phyloP scores from a whole-genome alignment of 495 filamentous ascomycete species.

The Elasticomyces elasticus region DNA sequence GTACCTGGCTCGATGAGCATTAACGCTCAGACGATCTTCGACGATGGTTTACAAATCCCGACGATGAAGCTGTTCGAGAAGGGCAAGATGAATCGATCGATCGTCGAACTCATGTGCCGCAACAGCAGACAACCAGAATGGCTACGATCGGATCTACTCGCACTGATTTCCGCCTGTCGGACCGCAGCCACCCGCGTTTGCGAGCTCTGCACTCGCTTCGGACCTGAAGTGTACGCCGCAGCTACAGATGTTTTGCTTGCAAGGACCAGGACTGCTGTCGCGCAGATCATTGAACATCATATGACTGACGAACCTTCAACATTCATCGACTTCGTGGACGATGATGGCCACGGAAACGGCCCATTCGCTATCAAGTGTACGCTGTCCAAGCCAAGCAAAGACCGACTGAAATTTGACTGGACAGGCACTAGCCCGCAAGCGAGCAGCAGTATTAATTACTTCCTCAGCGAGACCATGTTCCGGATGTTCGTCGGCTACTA shows the following conservation, averaged over 20 bases:
- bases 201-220: constrained; percentile 40
- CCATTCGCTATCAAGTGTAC: constrained; percentile 42
- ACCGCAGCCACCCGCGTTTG: constrained; percentile 37
- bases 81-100: constrained; percentile 36
- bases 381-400: constrained; percentile 33
- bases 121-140: constrained; percentile 43
- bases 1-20: constrained; percentile 45
- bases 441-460: constrained; percentile 42
- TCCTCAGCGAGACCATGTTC: constrained; percentile 43
- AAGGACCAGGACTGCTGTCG: constrained; percentile 37
- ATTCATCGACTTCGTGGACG: constrained; percentile 45
- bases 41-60: constrained; percentile 45
- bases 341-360: constrained; percentile 42
- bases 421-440: constrained; percentile 40
- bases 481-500: constrained; percentile 45
- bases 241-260: constrained; percentile 37
- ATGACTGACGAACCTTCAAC: constrained; percentile 36
- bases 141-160: constrained; percentile 41
- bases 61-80: constrained; percentile 39
- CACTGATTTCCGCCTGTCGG: constrained; percentile 40
- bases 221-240: constrained; percentile 36
- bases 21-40: constrained; percentile 42
- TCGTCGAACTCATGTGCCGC: constrained; percentile 39
- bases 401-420: constrained; percentile 40
- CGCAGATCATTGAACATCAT: constrained; percentile 37